A percentile compares a stretch with the other conserved stretches of the same genome.
These are phyloP conservation scores for Pestalotiopsis sp. DNA, from an alignment of 2,329 filamentous ascomycete genomes.

Conservation along the genomic window DNA sequence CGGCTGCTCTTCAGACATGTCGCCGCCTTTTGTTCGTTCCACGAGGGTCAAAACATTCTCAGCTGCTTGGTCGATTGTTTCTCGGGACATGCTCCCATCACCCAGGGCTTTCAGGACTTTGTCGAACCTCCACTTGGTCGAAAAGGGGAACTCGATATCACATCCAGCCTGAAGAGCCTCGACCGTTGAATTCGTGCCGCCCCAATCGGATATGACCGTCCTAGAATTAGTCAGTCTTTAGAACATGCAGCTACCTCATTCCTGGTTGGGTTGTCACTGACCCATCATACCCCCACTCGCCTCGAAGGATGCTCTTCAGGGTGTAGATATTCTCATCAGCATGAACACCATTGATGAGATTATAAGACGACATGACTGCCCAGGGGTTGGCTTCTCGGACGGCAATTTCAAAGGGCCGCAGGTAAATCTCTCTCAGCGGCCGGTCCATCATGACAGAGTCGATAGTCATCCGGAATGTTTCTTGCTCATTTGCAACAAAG, in stretches of 20 bases:
- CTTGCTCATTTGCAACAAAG: constrained; percentile 75
- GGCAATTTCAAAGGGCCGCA: constrained; percentile 76
- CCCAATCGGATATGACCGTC: constrained; percentile 62
- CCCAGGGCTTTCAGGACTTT: constrained; percentile 58
- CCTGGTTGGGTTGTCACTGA: constrained; percentile 29
- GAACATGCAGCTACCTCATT: background rate
- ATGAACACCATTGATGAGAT: constrained; percentile 66
- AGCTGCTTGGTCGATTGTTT: constrained; percentile 59
- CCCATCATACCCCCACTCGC: constrained; percentile 67
- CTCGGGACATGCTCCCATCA: constrained; percentile 47
- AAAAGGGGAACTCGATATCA: constrained; percentile 62
- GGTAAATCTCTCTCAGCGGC: constrained; percentile 69
- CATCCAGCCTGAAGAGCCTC: constrained; percentile 59
- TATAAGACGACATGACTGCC: constrained; percentile 72
- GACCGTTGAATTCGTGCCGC: constrained; percentile 57
- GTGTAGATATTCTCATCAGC: constrained; percentile 59
- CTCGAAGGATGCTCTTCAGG: constrained; percentile 59
- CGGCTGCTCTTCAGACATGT: constrained; percentile 58
- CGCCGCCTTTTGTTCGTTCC: constrained; percentile 62
- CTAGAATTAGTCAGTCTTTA: constrained; percentile 35
- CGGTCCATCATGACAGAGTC: constrained; percentile 67
- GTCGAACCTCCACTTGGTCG: constrained; percentile 57
- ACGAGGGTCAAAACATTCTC: constrained; percentile 64
- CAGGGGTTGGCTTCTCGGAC: constrained; percentile 70
- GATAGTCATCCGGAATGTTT: constrained; percentile 67